Evolutionary conservation across 148 eudicot genomes (phyloP), one percentile per base, ranked within the genome.

Genomic region (Chenopodium quinoa): DNA sequence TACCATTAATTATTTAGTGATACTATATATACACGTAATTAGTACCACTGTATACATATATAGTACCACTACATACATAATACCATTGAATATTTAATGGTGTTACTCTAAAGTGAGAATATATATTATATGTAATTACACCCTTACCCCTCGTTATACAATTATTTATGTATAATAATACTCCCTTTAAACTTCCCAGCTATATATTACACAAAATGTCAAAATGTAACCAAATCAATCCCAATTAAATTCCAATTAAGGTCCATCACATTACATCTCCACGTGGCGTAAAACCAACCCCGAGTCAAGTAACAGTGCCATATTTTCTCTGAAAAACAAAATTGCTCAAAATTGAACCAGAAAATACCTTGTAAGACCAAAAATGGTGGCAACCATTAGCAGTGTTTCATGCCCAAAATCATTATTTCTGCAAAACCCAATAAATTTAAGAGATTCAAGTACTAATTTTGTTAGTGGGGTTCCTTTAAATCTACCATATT

Each of bases 381-480:
- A 64, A 66, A 89, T 89, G 91, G 89, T 79, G 71, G 87, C 88
- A 79, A 84, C 88, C 8, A 46, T 85, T 9, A 14, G 74, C 5
- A 7, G 44, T 40, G 44, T 40, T 40, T 40, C 44, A 40, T 40
- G 44, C 79, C 78, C 89, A 58, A 86, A 88, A 85, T 73, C 91
- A 12, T 63, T 77, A 32, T 10, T 75, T 82, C 37, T 84, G 60
- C 88, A 76, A 48, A 78, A 71, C 66, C 71, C 83, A 71, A 58
- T 78, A 52, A 79, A 75, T 31, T 46, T 65, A 16, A 77, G 86
- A 77, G 88, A 87, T 62, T 65, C 83, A 25, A 77, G 62, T 71
- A 78, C 82, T n/a, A 84, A 54, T 27, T 90, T 86, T 56, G 80
- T 85, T 27, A n/a, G 81, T 79, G 90, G 93, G 75, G 84, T 73